Evolutionary conservation across 1,284 basidiomycete species (phyloP).

Genomic region (Calocybe gambosa): DNA sequence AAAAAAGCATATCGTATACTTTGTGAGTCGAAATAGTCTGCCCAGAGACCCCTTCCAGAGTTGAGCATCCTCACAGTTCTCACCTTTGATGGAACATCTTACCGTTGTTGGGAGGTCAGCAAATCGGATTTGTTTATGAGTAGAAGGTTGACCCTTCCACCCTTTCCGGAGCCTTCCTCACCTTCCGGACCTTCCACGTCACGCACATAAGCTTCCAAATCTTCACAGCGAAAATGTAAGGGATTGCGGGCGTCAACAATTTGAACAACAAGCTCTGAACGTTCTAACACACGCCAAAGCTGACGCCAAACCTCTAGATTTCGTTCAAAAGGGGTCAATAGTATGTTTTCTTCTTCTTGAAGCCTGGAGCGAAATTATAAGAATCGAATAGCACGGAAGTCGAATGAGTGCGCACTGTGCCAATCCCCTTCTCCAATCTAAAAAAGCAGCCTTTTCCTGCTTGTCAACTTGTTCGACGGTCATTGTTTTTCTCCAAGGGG

Average conservation of each 20-base stretch:
- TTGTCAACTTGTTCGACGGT: constrained; percentile 74
- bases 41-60: constrained; percentile 54
- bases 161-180: constrained; percentile 70
- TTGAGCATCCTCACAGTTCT: not conserved
- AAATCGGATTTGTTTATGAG: constrained; percentile 98
- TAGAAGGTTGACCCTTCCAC: constrained; percentile 71
- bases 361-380: constrained; percentile 40
- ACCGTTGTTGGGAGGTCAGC: constrained; percentile 85
- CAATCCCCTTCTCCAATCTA: constrained; percentile 88
- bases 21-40: constrained; percentile 86
- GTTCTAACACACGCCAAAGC: constrained; percentile 90
- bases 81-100: constrained; percentile 13
- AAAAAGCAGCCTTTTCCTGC: constrained; percentile 83
- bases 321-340: constrained; percentile 92
- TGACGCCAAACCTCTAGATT: constrained; percentile 97
- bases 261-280: constrained; percentile 90
- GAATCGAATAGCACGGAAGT: not conserved
- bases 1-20: constrained; percentile 90
- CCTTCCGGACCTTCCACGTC: constrained; percentile 76
- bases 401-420: constrained; percentile 55
- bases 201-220: constrained; percentile 83
- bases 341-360: constrained; percentile 73
- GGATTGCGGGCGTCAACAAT: constrained; percentile 96
- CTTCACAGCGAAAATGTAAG: constrained; percentile 85
- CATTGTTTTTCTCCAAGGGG: constrained; percentile 80